Percentiles rank a stretch among this genome's conserved stretches.
These are phyloP conservation scores for Lophiostoma macrostomum DNA, from an alignment of 495 filamentous ascomycete species.

Conservation along the genomic window DNA sequence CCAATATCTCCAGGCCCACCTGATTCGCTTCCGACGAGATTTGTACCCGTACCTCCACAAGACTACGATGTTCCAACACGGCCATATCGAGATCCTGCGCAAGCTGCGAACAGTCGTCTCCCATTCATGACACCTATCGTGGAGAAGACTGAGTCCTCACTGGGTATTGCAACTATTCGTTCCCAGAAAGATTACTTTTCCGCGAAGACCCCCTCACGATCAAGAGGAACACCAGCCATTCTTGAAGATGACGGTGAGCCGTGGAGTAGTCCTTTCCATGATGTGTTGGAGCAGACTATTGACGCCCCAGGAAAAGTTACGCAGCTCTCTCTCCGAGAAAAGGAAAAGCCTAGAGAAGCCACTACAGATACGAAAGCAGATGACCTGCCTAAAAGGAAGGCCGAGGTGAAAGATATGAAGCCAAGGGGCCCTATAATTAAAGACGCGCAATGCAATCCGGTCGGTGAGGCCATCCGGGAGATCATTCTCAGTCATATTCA, in stretches of 20 bases:
- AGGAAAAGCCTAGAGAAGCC: slow-evolving; percentile 23
- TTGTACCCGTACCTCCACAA: slow-evolving; percentile 72
- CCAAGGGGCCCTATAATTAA: slow-evolving; percentile 67
- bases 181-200: slow-evolving; percentile 56
- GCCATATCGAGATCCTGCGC: slow-evolving; percentile 70
- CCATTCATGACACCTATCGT: slow-evolving; percentile 99
- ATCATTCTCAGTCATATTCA: slow-evolving; percentile 70
- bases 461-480: slow-evolving; percentile 67
- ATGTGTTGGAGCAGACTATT: slow-evolving; percentile 49
- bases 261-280: slow-evolving; percentile 67
- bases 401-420: slow-evolving; percentile 26
- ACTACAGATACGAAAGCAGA: slow-evolving; percentile 21
- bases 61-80: slow-evolving; percentile 73
- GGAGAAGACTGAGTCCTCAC: slow-evolving; percentile 84
- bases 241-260: slow-evolving; percentile 54
- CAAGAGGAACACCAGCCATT: slow-evolving; percentile 40
- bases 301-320: slow-evolving; percentile 42
- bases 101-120: slow-evolving; percentile 78
- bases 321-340: slow-evolving; percentile 46
- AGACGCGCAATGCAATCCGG: slow-evolving; percentile 82
- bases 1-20: slow-evolving; percentile 43
- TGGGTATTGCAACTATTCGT: slow-evolving; percentile 58
- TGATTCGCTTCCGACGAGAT: slow-evolving; percentile 47
- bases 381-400: slow-evolving; percentile 3
- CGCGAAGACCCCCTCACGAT: slow-evolving; percentile 71